These are phyloP conservation scores for Boletus subluridellus DNA, from an alignment of 1,284 basidiomycete species.

Conservation along the genomic window DNA sequence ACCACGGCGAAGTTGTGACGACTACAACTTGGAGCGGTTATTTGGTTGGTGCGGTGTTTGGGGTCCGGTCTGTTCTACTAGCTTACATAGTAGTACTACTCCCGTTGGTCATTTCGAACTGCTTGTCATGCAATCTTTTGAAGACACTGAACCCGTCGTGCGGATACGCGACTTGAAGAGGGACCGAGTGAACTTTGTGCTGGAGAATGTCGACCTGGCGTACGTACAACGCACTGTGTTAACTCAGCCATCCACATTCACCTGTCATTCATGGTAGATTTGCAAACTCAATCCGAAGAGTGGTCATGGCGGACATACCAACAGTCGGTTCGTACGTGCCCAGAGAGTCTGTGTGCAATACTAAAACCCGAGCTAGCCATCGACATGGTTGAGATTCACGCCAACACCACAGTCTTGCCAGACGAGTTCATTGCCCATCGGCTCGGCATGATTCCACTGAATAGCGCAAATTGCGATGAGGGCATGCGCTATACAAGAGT, in stretches of 20 bases:
- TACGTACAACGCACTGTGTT: constrained; percentile 37
- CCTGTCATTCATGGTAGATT: constrained; percentile 48
- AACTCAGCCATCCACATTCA: constrained; percentile 10
- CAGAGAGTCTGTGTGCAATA: not conserved
- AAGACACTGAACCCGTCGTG: constrained; percentile 62
- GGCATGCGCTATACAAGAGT: constrained; percentile 81
- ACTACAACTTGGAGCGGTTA: too few relatives aligned
- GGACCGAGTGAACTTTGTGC: constrained; percentile 81
- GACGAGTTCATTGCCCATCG: constrained; percentile 98
- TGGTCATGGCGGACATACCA: constrained; percentile 93
- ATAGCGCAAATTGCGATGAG: constrained; percentile 81
- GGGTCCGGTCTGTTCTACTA: constrained; percentile 17
- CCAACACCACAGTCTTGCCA: constrained; percentile 91
- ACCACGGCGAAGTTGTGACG: constrained; percentile 34
- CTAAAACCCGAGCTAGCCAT: constrained; percentile 62
- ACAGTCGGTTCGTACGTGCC: constrained; percentile 71
- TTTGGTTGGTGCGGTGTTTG: constrained; percentile 15
- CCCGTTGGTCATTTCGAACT: not conserved
- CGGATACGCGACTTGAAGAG: constrained; percentile 76
- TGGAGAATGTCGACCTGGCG: constrained; percentile 92
- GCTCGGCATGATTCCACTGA: constrained; percentile 89
- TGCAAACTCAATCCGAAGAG: constrained; percentile 84
- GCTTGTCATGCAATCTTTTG: constrained; percentile 33
- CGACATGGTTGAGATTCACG: constrained; percentile 91
- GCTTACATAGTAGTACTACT: constrained; percentile 1